These are phyloP conservation scores for Lithohypha guttulata DNA, from an alignment of 2,329 filamentous ascomycete genomes.

Conservation along the genomic window DNA sequence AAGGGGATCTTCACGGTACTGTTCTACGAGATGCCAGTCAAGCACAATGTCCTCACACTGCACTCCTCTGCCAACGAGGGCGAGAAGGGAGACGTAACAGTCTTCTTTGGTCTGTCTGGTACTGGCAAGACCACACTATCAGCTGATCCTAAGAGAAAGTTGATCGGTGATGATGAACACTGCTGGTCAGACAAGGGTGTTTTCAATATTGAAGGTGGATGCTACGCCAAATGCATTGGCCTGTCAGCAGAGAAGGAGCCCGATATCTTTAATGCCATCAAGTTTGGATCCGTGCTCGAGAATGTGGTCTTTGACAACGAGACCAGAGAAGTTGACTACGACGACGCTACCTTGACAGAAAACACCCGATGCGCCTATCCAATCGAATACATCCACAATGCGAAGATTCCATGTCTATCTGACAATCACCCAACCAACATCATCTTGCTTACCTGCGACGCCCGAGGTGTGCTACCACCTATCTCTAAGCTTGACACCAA, in stretches of 20 bases:
- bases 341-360: slow-evolving; percentile 88
- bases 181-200: slow-evolving; percentile 96
- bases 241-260: slow-evolving; percentile 98
- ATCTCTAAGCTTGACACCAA: slow-evolving; percentile 92
- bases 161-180: slow-evolving; percentile 99
- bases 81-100: slow-evolving; percentile 84
- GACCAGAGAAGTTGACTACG: slow-evolving; percentile 87
- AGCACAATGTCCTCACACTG: slow-evolving; percentile 96
- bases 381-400: slow-evolving; percentile 97
- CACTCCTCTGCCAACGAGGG: slow-evolving; percentile 99
- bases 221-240: slow-evolving; percentile 98
- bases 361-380: slow-evolving; percentile 98
- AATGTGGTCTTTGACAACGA: slow-evolving; percentile 95
- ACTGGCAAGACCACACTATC: slow-evolving; percentile 98
- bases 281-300: slow-evolving; percentile 93
- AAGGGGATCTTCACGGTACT: slow-evolving; percentile 98
- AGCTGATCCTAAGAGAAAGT: slow-evolving; percentile 85
- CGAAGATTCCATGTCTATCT: slow-evolving; percentile 93
- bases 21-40: slow-evolving; percentile 99
- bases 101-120: slow-evolving; percentile 98
- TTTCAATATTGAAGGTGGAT: slow-evolving; percentile 99
- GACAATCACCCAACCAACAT: slow-evolving; percentile 89
- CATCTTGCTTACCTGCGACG: slow-evolving; percentile 94
- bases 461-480: slow-evolving; percentile 89
- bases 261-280: slow-evolving; percentile 92